Percentiles rank a stretch among this genome's conserved stretches.
Conservation (phyloP, 768 basidiomycete species). For the Boletus coccyginus region DNA sequence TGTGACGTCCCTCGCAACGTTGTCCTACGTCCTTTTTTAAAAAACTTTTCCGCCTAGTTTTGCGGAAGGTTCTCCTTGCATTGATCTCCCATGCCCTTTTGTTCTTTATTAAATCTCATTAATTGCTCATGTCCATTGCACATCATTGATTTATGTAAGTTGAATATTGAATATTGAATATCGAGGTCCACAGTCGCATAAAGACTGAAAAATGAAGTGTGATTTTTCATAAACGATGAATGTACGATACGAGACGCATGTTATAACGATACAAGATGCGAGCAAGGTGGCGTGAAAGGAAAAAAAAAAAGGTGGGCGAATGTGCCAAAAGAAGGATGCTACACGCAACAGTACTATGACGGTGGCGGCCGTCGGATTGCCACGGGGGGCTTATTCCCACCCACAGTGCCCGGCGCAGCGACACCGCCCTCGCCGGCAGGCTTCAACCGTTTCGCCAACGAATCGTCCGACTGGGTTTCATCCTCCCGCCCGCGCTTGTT, state of each 20-base stretch:
- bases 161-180: background rate
- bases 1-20: constrained; percentile 17
- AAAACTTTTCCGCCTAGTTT: constrained; percentile 1
- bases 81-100: background rate
- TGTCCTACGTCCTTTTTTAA: constrained; percentile 5
- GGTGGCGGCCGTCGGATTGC: constrained; percentile 32
- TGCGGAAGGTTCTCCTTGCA: constrained; percentile 2
- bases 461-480: constrained; percentile 45
- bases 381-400: constrained; percentile 33
- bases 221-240: background rate
- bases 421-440: constrained; percentile 36
- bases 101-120: constrained; percentile 12
- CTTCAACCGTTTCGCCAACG: constrained; percentile 66
- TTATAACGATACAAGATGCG: constrained; percentile 23
- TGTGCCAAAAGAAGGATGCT: background rate
- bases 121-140: constrained; percentile 10
- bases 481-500: constrained; percentile 65
- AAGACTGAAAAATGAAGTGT: background rate
- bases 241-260: background rate
- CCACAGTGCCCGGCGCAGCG: background rate
- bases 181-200: background rate
- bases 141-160: background rate
- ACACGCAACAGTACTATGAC: background rate
- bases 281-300: background rate
- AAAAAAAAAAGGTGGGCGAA: background rate